These are phyloP conservation scores for Thraustotheca clavata DNA, from an alignment of 352 stramenopile genomes.

Conservation along the genomic window DNA sequence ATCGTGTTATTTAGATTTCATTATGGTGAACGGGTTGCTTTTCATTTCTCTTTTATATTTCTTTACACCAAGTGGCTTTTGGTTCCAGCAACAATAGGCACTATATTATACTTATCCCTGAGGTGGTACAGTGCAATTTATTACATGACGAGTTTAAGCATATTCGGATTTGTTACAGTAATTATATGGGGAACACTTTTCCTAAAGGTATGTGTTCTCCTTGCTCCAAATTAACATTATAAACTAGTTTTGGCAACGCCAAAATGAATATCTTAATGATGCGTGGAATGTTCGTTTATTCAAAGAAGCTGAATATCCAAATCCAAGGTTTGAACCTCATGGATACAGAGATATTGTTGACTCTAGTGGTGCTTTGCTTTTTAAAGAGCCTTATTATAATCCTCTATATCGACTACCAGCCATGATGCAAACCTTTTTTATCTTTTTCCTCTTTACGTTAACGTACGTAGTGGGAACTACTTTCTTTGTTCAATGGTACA, in stretches of 20 bases:
- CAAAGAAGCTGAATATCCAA: slow-evolving; percentile 81
- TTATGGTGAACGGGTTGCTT: slow-evolving; percentile 76
- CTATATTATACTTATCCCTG: slow-evolving; percentile 54
- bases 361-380: slow-evolving; percentile 55
- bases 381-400: slow-evolving; percentile 80
- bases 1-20: slow-evolving; percentile 44
- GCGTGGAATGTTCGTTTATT: slow-evolving; percentile 77
- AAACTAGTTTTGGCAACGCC: slow-evolving; percentile 38
- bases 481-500: slow-evolving; percentile 85
- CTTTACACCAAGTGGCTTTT: slow-evolving; percentile 76
- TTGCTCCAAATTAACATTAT: neutral
- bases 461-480: slow-evolving; percentile 72
- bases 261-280: slow-evolving; percentile 76
- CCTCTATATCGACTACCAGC: slow-evolving; percentile 61
- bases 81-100: slow-evolving; percentile 46
- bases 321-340: slow-evolving; percentile 64
- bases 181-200: slow-evolving; percentile 73
- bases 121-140: slow-evolving; percentile 57
- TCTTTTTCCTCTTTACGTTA: slow-evolving; percentile 69
- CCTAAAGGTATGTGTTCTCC: slow-evolving; percentile 33
- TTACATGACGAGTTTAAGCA: slow-evolving; percentile 72
- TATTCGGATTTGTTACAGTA: slow-evolving; percentile 68
- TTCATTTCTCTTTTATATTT: slow-evolving; percentile 82
- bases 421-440: slow-evolving; percentile 72
- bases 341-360: slow-evolving; percentile 71